A percentile compares a stretch with the other conserved stretches of the same genome.
These are phyloP conservation scores for Coniochaeta sp. DNA, from an alignment of 2,329 filamentous ascomycete genomes.

Conservation along the genomic window DNA sequence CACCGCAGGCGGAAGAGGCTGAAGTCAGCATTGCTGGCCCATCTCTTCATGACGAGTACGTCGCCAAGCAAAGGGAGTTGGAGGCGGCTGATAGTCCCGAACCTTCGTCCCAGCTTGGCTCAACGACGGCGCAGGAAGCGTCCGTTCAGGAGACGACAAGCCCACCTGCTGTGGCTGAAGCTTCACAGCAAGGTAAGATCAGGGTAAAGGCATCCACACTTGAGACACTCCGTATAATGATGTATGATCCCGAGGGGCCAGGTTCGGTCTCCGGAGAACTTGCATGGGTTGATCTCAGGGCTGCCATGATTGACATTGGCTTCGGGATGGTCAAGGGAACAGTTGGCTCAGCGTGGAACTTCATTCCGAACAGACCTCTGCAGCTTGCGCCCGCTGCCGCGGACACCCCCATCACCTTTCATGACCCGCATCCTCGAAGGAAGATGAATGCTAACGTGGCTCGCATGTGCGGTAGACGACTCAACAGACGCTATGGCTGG, in stretches of 20 bases:
- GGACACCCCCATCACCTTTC: neutral
- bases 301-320: neutral
- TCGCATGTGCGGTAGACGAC: neutral
- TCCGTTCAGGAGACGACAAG: neutral
- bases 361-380: neutral
- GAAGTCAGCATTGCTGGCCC: neutral
- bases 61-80: neutral
- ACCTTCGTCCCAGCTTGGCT: neutral
- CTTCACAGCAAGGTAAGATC: neutral
- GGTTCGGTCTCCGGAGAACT: neutral
- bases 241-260: neutral
- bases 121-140: neutral
- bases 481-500: too few species aligned
- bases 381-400: neutral
- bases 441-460: neutral
- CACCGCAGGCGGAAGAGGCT: neutral
- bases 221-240: neutral
- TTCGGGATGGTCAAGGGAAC: neutral
- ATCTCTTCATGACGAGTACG: neutral
- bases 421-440: neutral
- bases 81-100: neutral
- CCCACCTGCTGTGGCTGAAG: neutral
- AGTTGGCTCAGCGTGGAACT: neutral
- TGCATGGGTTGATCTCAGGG: neutral
- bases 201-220: neutral